Conservation (phyloP, 2,329 filamentous ascomycete species). For the Pseudodiploospora longispora region DNA sequence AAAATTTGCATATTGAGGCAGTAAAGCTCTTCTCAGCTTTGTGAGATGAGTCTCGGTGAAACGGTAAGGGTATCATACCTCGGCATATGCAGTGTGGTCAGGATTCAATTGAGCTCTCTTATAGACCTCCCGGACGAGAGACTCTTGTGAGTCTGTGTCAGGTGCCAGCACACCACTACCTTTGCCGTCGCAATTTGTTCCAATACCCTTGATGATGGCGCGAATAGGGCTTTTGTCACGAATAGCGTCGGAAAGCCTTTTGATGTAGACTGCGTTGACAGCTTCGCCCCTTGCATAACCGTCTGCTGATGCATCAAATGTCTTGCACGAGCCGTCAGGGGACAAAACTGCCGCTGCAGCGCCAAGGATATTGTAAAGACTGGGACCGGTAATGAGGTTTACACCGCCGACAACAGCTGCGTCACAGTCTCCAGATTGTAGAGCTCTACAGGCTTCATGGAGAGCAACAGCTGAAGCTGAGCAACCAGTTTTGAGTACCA, state of each 20-base stretch:
- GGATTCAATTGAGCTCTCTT: too few species aligned
- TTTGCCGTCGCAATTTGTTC: conserved; percentile 22
- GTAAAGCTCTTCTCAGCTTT: too few species aligned
- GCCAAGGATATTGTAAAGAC: conserved; percentile 34
- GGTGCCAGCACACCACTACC: conserved; percentile 28
- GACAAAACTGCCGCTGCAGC: conserved; percentile 28
- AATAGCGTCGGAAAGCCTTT: conserved; percentile 34
- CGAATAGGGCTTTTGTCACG: conserved; percentile 31
- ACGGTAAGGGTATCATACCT: too few species aligned
- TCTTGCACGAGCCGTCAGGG: conserved; percentile 18
- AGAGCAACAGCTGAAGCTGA: neutral
- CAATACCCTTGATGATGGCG: conserved; percentile 22
- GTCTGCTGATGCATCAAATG: conserved; percentile 28
- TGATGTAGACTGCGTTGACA: conserved; percentile 31
- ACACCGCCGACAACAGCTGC: conserved; percentile 29
- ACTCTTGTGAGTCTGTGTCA: conserved; percentile 20
- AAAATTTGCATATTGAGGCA: too few species aligned
- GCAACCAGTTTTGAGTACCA: conserved; percentile 1
- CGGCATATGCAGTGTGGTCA: too few species aligned
- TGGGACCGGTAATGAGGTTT: conserved; percentile 35
- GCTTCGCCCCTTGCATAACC: conserved; percentile 41
- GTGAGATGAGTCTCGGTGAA: too few species aligned
- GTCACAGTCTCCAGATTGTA: neutral
- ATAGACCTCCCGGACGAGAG: conserved; percentile 22
- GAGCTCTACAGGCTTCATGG: neutral